Conservation (phyloP, 495 filamentous ascomycete species). For the Penicillium atrosanguineum region DNA sequence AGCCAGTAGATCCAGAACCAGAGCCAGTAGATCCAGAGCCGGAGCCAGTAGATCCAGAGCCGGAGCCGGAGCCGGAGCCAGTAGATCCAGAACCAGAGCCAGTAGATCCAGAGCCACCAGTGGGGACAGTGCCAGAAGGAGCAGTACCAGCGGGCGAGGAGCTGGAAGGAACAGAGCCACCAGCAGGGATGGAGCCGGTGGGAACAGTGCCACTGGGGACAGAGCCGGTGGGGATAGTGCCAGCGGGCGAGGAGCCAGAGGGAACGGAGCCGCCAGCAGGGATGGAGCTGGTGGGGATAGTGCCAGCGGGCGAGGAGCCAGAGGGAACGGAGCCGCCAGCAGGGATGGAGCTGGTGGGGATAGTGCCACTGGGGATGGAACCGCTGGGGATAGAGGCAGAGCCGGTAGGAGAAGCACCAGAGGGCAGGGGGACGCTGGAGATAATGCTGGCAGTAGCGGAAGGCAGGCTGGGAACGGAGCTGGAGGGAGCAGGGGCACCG, state of each 20-base stretch:
- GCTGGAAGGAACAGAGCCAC: slow-evolving; percentile 11
- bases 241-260: slow-evolving; percentile 8
- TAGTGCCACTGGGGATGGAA: slow-evolving; percentile 6
- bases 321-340: slow-evolving; percentile 6
- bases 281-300: slow-evolving; percentile 5
- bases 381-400: slow-evolving; percentile 7
- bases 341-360: slow-evolving; percentile 5
- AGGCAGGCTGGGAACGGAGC: slow-evolving; percentile 23
- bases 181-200: slow-evolving; percentile 9
- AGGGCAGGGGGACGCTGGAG: slow-evolving; percentile 9
- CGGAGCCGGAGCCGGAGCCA: slow-evolving; percentile 1
- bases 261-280: slow-evolving; percentile 8
- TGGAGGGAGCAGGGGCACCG: slow-evolving; percentile 20
- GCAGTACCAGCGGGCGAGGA: not conserved
- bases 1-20: slow-evolving; percentile 1
- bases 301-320: slow-evolving; percentile 9
- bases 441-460: not conserved
- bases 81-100: not conserved
- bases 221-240: slow-evolving; percentile 6
- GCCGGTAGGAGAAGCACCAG: slow-evolving; percentile 8
- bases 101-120: not conserved
- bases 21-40: not conserved
- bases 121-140: not conserved
- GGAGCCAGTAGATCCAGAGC: slow-evolving; percentile 23
- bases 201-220: slow-evolving; percentile 6